Base-by-base conservation (phyloP, 345 rosid species). In the Aquilaria yunnanensis region DNA sequence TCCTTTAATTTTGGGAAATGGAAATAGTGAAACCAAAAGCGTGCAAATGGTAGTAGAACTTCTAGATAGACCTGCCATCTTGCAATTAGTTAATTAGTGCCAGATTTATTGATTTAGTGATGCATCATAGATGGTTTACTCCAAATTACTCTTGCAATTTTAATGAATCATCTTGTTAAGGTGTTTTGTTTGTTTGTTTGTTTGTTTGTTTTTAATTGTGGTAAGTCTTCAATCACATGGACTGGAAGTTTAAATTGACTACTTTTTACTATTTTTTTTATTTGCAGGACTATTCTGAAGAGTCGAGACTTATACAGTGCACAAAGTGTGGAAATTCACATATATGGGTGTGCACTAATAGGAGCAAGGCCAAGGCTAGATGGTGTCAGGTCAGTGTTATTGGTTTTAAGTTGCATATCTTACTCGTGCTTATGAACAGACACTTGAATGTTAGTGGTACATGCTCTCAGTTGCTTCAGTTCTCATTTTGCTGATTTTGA, bases 291-390 rank as follows among this genome's bases (percentile, higher is more conserved):
- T 68, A 83, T 66, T 75, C 95, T 47, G 97, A 94, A 73, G 99
- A 94, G 75, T 94, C 99, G 0, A 90, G 99, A 77, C 78, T 90
- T 61, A 90, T 94, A 73, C 97, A 94, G 47, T 94, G 99, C 83
- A 88, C 99, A 32, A 90, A 85, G 70, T 94, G 99, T 60, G 86
- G 95, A 57, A 73, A 83, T 66, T 88, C 93, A 69, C 99, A 94
- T 71, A 75, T 90, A 80, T 90, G 99, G 99, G 80, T 94, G 51
- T 90, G 99, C 75, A 94, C 99, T 16, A 90, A 75, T 71, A 82
- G 95, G 75, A 75, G 77, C 65, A 90, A 86, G 78, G 74, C 84
- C 74, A 88, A 83, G 65, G 99, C 97, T 63, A 85, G 99, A 82
- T 94, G 99, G 99, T 94, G 99, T 69, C 95, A 88, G 96, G 99